A percentile compares a stretch with the other conserved stretches of the same genome.
phyloP scores from a whole-genome alignment of 495 filamentous ascomycete species.

The Podospora anserina region DNA sequence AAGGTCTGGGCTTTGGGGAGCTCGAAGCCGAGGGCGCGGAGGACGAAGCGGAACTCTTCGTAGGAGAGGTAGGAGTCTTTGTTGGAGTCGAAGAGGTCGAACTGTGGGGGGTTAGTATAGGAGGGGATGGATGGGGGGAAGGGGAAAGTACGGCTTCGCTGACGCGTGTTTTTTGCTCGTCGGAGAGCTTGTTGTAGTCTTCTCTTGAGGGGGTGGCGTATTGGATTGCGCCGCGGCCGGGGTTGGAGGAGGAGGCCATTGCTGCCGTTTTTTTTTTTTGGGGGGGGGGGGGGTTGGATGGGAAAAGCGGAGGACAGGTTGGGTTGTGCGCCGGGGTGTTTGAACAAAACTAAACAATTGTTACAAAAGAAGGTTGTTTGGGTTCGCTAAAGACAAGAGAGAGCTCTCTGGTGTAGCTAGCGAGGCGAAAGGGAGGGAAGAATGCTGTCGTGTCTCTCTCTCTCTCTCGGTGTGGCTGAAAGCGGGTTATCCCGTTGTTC shows the following conservation, averaged over 20 bases:
- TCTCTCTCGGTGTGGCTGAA: slow-evolving; percentile 8
- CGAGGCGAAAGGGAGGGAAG: not conserved
- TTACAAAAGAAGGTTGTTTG: not conserved
- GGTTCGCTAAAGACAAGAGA: not conserved
- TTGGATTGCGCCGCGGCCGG: slow-evolving; percentile 29
- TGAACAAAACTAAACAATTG: not conserved
- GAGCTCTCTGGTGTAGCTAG: too few relatives aligned
- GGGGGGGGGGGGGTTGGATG: too few relatives aligned
- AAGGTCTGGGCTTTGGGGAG: slow-evolving; percentile 40
- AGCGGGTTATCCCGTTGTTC: not conserved
- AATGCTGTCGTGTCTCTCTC: not conserved
- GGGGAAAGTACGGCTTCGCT: slow-evolving; percentile 29
- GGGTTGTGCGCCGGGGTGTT: not conserved
- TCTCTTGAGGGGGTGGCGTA: slow-evolving; percentile 35
- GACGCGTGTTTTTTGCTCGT: slow-evolving; percentile 37
- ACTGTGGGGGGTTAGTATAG: slow-evolving; percentile 49
- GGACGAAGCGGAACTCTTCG: slow-evolving; percentile 96
- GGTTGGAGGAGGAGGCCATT: slow-evolving; percentile 10
- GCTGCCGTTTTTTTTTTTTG: not conserved
- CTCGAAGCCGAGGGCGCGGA: slow-evolving; percentile 91
- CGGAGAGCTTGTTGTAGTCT: slow-evolving; percentile 36
- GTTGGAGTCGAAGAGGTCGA: slow-evolving; percentile 95
- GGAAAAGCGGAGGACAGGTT: not conserved
- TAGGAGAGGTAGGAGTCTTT: slow-evolving; percentile 92
- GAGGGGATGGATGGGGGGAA: not conserved